Percentiles rank a stretch among this genome's conserved stretches.
Conservation (phyloP, 305 asterid genomes). For the Rubia peregrina region DNA sequence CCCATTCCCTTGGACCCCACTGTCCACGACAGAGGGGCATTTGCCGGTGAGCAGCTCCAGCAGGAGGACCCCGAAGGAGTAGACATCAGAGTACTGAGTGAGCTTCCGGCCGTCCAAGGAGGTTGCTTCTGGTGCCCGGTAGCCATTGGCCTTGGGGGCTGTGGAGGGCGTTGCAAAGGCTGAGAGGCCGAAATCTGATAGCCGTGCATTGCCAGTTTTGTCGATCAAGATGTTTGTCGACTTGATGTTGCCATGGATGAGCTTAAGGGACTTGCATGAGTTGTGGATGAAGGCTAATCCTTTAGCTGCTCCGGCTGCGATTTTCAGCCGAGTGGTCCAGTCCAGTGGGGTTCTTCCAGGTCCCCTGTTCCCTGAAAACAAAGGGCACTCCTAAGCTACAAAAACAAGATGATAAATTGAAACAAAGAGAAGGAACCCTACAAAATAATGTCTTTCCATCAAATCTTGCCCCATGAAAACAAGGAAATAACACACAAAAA, state of each 20-base stretch:
- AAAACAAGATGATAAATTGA: slow-evolving; percentile 1
- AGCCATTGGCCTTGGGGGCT: slow-evolving; percentile 57
- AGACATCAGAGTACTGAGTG: slow-evolving; percentile 67
- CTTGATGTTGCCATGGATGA: slow-evolving; percentile 84
- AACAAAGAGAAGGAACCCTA: neutral
- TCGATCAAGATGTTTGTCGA: slow-evolving; percentile 82
- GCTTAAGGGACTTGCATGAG: slow-evolving; percentile 57
- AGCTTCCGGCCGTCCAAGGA: slow-evolving; percentile 46
- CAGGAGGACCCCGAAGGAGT: slow-evolving; percentile 76
- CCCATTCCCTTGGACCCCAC: slow-evolving; percentile 34
- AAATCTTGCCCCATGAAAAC: neutral
- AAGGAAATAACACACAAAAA: neutral
- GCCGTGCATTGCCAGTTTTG: slow-evolving; percentile 45
- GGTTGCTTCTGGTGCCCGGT: slow-evolving; percentile 76
- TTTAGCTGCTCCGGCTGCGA: slow-evolving; percentile 76
- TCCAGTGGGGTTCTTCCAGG: slow-evolving; percentile 94
- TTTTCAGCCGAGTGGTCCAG: slow-evolving; percentile 78
- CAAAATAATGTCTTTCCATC: neutral
- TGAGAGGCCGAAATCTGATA: slow-evolving; percentile 81
- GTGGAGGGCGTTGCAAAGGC: slow-evolving; percentile 45
- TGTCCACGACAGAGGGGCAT: slow-evolving; percentile 56
- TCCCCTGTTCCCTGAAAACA: slow-evolving; percentile 73
- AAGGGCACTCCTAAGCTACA: neutral
- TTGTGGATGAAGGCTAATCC: slow-evolving; percentile 69
- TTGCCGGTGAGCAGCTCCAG: slow-evolving; percentile 85